Percentiles rank a stretch among this genome's conserved stretches.
Evolutionary conservation across 441 rosid genomes (phyloP).

Genomic region (Populus hybrid): DNA sequence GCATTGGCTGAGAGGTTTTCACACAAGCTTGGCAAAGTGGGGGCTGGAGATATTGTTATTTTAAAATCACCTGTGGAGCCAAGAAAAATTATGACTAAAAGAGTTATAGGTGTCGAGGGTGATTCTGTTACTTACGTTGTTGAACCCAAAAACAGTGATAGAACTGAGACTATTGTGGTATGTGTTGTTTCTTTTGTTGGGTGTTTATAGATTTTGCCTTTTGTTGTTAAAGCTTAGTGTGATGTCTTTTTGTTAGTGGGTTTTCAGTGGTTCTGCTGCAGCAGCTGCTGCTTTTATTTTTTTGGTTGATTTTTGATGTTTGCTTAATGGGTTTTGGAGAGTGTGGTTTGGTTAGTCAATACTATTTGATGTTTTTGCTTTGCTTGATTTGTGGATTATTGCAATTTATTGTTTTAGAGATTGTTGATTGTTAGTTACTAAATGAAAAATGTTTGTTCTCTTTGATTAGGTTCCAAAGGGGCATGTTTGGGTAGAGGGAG

Average conservation of each 20-base stretch:
- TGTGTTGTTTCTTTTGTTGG: not conserved
- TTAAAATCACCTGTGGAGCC: conserved; percentile 62
- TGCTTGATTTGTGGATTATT: not conserved
- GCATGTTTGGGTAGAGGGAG: conserved; percentile 70
- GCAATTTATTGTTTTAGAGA: conserved; percentile 6
- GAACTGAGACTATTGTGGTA: conserved; percentile 49
- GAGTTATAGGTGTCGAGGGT: conserved; percentile 62
- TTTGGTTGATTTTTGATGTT: not conserved
- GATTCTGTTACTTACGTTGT: conserved; percentile 49
- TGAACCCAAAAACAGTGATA: conserved; percentile 41
- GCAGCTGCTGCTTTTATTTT: not conserved
- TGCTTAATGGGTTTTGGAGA: not conserved
- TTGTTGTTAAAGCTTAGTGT: not conserved
- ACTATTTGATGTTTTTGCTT: not conserved
- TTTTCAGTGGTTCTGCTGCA: not conserved
- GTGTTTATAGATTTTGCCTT: not conserved
- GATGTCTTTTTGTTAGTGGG: not conserved
- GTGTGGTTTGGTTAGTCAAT: not conserved
- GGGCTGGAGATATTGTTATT: conserved; percentile 63
- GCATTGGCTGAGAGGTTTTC: conserved; percentile 58
- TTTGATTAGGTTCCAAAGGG: conserved; percentile 67
- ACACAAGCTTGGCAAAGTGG: conserved; percentile 36
- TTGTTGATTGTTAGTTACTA: not conserved
- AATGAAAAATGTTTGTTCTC: not conserved
- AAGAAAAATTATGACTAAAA: conserved; percentile 41